Evolutionary conservation across 257 asterid species (phyloP).

Genomic region (Craterostigma plantagineum): DNA sequence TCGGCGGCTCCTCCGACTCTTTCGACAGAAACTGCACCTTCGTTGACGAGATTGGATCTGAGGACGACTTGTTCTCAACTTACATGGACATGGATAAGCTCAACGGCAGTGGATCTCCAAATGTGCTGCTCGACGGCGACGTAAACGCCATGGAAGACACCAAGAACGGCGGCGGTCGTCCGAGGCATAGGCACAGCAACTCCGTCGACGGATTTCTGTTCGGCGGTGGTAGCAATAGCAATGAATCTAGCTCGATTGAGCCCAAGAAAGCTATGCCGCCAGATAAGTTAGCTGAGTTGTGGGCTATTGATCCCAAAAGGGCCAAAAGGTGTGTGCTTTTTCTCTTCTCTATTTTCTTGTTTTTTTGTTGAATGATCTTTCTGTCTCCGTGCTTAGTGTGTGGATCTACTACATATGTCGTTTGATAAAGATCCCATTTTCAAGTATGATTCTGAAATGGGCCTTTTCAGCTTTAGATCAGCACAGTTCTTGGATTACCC

Average conservation of each 20-base stretch:
- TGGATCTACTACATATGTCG: too few relatives aligned
- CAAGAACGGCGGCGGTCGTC: conserved; percentile 10
- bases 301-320: conserved; percentile 92
- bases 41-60: conserved; percentile 83
- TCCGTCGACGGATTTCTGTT: conserved; percentile 64
- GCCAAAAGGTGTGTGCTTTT: conserved; percentile 52
- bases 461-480: too few relatives aligned
- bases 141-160: conserved; percentile 20
- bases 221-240: conserved; percentile 20
- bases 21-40: conserved; percentile 38
- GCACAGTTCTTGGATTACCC: too few relatives aligned
- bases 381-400: too few relatives aligned
- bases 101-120: conserved; percentile 26
- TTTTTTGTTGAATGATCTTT: too few relatives aligned
- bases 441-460: too few relatives aligned
- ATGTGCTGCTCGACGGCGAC: conserved; percentile 8
- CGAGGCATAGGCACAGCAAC: conserved; percentile 29
- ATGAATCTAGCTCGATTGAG: conserved; percentile 19
- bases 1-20: conserved; percentile 31
- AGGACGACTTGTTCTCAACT: conserved; percentile 79
- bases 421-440: too few relatives aligned
- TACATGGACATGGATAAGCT: conserved; percentile 92
- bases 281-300: conserved; percentile 82
- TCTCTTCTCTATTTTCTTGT: not conserved
- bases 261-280: conserved; percentile 99